Evolutionary conservation across 2,329 filamentous ascomycete species (phyloP).

Genomic region (Coleophoma cylindrospora): DNA sequence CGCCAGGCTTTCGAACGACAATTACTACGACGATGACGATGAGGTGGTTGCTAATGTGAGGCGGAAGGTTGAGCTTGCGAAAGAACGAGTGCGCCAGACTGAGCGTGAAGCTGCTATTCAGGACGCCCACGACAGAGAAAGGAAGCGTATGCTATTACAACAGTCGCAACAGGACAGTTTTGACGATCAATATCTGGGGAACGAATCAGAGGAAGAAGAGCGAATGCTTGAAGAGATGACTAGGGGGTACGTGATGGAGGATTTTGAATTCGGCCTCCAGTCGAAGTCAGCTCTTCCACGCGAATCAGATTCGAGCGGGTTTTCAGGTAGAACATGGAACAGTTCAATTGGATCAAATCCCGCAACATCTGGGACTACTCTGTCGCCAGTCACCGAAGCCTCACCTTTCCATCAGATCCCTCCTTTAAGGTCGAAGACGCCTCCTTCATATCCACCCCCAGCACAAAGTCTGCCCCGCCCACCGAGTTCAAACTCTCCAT

Average conservation of each 20-base stretch:
- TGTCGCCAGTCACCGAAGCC: slow-evolving; percentile 68
- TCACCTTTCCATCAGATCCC: slow-evolving; percentile 20
- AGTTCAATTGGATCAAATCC: slow-evolving; percentile 72
- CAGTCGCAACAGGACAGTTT: slow-evolving; percentile 26
- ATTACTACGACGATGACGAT: slow-evolving; percentile 35
- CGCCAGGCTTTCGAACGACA: slow-evolving; percentile 7
- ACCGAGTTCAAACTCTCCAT: slow-evolving; percentile 35
- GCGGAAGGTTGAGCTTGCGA: slow-evolving; percentile 67
- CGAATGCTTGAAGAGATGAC: slow-evolving; percentile 84
- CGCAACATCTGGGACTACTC: slow-evolving; percentile 59
- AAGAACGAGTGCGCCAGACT: slow-evolving; percentile 68
- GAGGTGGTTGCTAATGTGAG: slow-evolving; percentile 49
- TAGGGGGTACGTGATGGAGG: slow-evolving; percentile 73
- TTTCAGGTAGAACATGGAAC: slow-evolving; percentile 75
- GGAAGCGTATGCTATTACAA: slow-evolving; percentile 31
- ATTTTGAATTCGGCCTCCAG: slow-evolving; percentile 70
- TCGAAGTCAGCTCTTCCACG: slow-evolving; percentile 66
- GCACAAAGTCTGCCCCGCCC: slow-evolving; percentile 31
- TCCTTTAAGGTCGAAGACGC: slow-evolving; percentile 16
- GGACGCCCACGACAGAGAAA: slow-evolving; percentile 55
- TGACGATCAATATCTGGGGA: slow-evolving; percentile 58
- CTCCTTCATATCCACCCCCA: slow-evolving; percentile 18
- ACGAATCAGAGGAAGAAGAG: slow-evolving; percentile 67
- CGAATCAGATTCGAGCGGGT: slow-evolving; percentile 76
- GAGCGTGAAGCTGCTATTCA: slow-evolving; percentile 64